phyloP scores from a whole-genome alignment of 1,139 yeast genomes.

The Zygosaccharomyces sapae region DNA sequence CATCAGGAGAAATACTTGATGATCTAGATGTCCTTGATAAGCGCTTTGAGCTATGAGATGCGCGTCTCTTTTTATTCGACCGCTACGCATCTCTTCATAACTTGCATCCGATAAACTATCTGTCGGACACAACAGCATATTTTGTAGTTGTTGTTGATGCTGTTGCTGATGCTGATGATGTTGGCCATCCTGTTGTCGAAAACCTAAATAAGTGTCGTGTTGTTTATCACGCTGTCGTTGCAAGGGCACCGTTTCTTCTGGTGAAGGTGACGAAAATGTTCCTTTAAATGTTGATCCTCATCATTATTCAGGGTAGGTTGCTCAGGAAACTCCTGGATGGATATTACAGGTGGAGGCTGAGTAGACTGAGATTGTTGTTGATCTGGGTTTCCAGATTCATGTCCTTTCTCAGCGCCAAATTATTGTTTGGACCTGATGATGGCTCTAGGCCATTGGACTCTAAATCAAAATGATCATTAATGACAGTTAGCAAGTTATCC shows the following conservation, averaged over 20 bases:
- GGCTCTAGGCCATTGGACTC: conserved; percentile 11
- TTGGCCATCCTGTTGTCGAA: too few species aligned
- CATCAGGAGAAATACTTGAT: conserved; percentile 31
- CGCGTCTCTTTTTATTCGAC: conserved; percentile 29
- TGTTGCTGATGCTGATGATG: conserved; percentile 20
- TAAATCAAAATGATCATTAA: conserved; percentile 10
- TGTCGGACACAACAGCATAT: conserved; percentile 13
- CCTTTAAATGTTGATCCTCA: conserved; percentile 6
- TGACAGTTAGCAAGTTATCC: conserved; percentile 17
- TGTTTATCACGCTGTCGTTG: conserved; percentile 6
- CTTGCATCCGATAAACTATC: conserved; percentile 7
- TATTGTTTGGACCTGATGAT: conserved; percentile 4
- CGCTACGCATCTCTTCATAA: conserved; percentile 30
- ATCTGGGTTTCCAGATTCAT: not conserved
- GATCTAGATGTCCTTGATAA: conserved; percentile 18
- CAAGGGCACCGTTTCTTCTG: not conserved
- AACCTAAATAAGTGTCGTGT: too few species aligned
- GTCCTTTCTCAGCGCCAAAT: conserved; percentile 1
- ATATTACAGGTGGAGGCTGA: conserved; percentile 25
- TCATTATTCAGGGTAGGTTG: conserved; percentile 4
- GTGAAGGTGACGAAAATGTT: not conserved
- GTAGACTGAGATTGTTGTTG: conserved; percentile 8
- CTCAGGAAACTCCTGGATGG: conserved; percentile 26
- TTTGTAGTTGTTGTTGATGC: conserved; percentile 7
- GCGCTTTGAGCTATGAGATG: conserved; percentile 23